These are phyloP conservation scores for Populus alba DNA, from an alignment of 345 rosid genomes.

Conservation along the genomic window DNA sequence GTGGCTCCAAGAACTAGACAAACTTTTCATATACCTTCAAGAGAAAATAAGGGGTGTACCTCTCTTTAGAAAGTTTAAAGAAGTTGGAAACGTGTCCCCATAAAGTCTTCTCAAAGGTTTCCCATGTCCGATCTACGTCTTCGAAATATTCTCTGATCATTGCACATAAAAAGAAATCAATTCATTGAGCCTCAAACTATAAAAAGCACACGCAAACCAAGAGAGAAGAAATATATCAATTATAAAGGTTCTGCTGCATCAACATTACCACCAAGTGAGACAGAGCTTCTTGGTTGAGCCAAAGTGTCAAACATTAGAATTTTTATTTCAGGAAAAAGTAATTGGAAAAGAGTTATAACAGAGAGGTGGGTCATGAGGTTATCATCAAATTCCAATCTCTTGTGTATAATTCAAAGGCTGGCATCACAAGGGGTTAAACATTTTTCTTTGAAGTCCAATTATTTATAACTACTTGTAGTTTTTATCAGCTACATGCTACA, in stretches of 20 bases:
- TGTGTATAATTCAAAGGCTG: background rate
- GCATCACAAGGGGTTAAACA: background rate
- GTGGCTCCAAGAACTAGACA: background rate
- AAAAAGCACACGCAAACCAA: background rate
- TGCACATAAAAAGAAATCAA: slow-evolving; percentile 5
- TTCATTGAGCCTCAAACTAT: slow-evolving; percentile 12
- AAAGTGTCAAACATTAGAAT: background rate
- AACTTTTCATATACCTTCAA: background rate
- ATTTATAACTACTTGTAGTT: background rate
- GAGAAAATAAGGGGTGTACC: slow-evolving; percentile 42
- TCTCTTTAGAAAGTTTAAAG: slow-evolving; percentile 89
- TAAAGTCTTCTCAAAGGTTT: slow-evolving; percentile 91
- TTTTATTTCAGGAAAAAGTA: background rate
- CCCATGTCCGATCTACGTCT: slow-evolving; percentile 96
- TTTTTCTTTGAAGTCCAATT: background rate
- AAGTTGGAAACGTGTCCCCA: slow-evolving; percentile 86
- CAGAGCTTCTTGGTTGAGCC: background rate
- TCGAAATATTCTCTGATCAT: slow-evolving; percentile 87
- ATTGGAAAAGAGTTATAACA: background rate
- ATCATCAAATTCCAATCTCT: slow-evolving; percentile 6
- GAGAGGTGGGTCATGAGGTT: background rate
- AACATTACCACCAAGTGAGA: background rate
- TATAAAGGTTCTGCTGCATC: background rate
- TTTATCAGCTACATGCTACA: background rate
- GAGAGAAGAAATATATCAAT: background rate